A percentile compares a stretch with the other conserved stretches of the same genome.
Evolutionary conservation across 257 asterid genomes (phyloP).

Genomic region (Schizonepeta tenuifolia): DNA sequence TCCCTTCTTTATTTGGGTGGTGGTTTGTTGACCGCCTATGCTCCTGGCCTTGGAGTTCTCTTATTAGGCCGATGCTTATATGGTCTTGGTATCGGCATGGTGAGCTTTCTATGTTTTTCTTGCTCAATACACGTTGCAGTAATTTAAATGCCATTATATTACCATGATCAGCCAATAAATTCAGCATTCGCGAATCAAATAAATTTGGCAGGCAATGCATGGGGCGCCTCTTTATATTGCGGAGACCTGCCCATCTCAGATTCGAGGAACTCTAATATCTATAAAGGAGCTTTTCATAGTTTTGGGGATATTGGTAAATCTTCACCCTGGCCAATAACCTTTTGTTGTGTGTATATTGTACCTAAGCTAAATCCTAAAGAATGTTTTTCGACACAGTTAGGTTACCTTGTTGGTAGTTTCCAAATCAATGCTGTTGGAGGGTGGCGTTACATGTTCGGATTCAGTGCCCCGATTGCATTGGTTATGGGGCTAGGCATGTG

Average conservation of each 20-base stretch:
- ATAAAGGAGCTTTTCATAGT: constrained; percentile 97
- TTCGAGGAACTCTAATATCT: constrained; percentile 95
- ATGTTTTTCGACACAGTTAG: constrained; percentile 62
- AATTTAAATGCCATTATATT: background rate
- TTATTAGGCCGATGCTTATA: constrained; percentile 75
- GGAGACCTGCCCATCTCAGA: constrained; percentile 95
- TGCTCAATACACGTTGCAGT: constrained; percentile 6
- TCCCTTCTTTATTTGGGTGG: constrained; percentile 70
- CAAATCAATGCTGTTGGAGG: constrained; percentile 84
- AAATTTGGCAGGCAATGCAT: constrained; percentile 85
- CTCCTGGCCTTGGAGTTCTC: constrained; percentile 84
- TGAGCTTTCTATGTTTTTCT: constrained; percentile 37
- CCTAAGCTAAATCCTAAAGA: constrained; percentile 28
- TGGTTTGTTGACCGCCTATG: constrained; percentile 74
- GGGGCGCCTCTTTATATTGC: constrained; percentile 99
- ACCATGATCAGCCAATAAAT: constrained; percentile 10
- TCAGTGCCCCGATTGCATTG: constrained; percentile 84
- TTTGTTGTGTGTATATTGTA: constrained; percentile 10
- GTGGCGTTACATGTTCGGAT: constrained; percentile 96
- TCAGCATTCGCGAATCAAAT: constrained; percentile 31
- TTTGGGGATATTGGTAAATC: constrained; percentile 82
- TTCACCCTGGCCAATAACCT: background rate
- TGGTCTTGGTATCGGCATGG: constrained; percentile 98
- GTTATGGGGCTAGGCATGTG: constrained; percentile 89
- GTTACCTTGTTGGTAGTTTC: constrained; percentile 82